Base-by-base conservation (phyloP, 202 grass and related monocot species). In the Schoenoplectus triqueter region DNA sequence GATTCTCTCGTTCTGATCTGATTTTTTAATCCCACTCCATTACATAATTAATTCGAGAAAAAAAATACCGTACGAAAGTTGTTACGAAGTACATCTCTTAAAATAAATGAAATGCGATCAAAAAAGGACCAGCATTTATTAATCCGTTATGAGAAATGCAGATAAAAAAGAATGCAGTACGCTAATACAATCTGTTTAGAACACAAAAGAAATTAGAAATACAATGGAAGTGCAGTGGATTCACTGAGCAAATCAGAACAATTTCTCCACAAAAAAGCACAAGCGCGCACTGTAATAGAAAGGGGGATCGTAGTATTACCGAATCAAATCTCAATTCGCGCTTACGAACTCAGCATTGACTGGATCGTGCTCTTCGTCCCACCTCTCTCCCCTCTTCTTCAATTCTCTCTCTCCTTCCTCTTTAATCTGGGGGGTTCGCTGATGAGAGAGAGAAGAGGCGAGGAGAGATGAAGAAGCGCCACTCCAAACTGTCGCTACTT, bases 51-150 rank as follows among this genome's bases (percentile, higher is more conserved):
- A 70, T 83, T 21, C 46, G 42, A 20, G 19, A 17, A 70, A 70
- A 70, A 70, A 50, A 45, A 22, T 15, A 71, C 22, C 81, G 52
- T 69, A 66, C 21, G 10, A 71, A 69, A 83, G 15, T 14, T 71
- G 22, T 44, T 83, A 41, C 66, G 64, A 21, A 81, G 62, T 31
- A 81, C 59, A 66, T 31, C 40, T 8, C 11, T 48, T 10, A 39
- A 47, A 65, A 51, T 49, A 81, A 81, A 80, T 64, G 31, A 66
- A 47, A 65, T 44, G 19, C 45, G 22, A 83, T 69, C 13, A 51
- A 83, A 18, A 71, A 19, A 60, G 81, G 66, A 52, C 18, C 81
- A 59, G 48, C 81, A 83, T 83, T 83, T 42, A 83, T 42, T 54
- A 71, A 83, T 56, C 48, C 45, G 20, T 83, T 70, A 70, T 56